A percentile compares a stretch with the other conserved stretches of the same genome.
Evolutionary conservation across 2,329 filamentous ascomycete species (phyloP).

Genomic region (Diaporthe sp.): DNA sequence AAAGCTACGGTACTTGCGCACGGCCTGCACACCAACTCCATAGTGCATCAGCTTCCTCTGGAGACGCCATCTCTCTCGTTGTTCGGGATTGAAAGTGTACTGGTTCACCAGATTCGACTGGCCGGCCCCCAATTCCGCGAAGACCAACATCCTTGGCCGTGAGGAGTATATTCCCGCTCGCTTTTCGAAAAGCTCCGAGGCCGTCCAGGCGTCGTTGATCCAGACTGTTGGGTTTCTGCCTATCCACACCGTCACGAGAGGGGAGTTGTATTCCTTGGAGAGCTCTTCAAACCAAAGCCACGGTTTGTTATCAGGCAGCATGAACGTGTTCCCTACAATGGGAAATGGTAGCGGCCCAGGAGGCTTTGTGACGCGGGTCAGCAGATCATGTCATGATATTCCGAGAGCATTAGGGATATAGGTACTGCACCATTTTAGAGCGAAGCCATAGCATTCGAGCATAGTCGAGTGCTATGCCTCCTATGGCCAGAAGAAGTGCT

Average conservation of each 20-base stretch:
- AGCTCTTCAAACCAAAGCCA: constrained; percentile 71
- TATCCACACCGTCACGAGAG: constrained; percentile 70
- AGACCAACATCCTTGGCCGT: constrained; percentile 64
- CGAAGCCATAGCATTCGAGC: constrained; percentile 63
- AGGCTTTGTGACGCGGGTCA: constrained; percentile 53
- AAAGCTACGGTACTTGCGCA: constrained; percentile 65
- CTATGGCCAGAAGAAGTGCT: constrained; percentile 44
- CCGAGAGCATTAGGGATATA: neutral
- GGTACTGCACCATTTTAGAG: constrained; percentile 58
- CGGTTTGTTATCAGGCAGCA: constrained; percentile 67
- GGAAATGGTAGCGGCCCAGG: constrained; percentile 68
- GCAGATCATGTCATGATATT: constrained; percentile 18
- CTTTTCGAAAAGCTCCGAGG: constrained; percentile 69
- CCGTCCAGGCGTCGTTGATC: constrained; percentile 64
- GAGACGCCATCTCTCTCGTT: constrained; percentile 59
- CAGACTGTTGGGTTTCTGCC: constrained; percentile 62
- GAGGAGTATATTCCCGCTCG: constrained; percentile 65
- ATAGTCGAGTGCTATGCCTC: constrained; percentile 58
- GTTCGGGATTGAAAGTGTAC: constrained; percentile 55
- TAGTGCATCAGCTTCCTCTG: constrained; percentile 67
- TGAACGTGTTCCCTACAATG: constrained; percentile 69
- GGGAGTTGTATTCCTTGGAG: constrained; percentile 62
- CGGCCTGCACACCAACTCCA: constrained; percentile 68
- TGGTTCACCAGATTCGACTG: constrained; percentile 61
- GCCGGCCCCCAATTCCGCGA: constrained; percentile 60